Evolutionary conservation across 805 yeast species (phyloP).

Genomic region (Starmerella tilneyi): DNA sequence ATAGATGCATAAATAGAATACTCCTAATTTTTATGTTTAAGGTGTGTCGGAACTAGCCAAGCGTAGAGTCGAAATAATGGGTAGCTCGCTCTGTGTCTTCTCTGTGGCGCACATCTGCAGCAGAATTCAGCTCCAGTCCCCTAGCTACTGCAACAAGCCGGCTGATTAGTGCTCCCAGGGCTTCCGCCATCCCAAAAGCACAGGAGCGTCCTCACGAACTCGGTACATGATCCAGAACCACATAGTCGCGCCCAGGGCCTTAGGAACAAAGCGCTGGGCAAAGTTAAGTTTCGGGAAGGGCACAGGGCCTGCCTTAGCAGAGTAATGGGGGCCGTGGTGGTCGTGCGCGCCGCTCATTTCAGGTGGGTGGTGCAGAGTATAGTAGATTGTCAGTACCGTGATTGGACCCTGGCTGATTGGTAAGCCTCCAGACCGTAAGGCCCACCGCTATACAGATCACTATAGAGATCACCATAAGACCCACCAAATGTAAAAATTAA

Average conservation of each 20-base stretch:
- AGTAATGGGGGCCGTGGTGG: constrained; percentile 32
- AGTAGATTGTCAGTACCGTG: constrained; percentile 80
- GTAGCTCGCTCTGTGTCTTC: not conserved
- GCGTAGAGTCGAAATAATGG: no score
- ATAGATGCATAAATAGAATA: not conserved
- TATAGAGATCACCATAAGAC: no score
- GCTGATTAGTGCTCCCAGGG: constrained; percentile 34
- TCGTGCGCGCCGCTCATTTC: constrained; percentile 36
- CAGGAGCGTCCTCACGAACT: constrained; percentile 47
- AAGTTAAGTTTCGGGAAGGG: constrained; percentile 57
- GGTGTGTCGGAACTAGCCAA: no score
- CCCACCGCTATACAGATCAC: no score
- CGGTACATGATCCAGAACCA: constrained; percentile 84
- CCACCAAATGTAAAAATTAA: no score
- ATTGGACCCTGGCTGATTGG: constrained; percentile 81
- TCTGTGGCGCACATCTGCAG: not conserved
- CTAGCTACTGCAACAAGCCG: no score
- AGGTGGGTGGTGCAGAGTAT: constrained; percentile 30
- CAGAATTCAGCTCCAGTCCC: no score
- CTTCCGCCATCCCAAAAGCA: constrained; percentile 33
- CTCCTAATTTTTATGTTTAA: not conserved
- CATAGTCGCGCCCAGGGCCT: constrained; percentile 70
- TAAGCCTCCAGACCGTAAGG: no score
- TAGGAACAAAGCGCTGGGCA: constrained; percentile 49
- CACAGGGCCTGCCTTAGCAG: constrained; percentile 43